Conservation (phyloP, 768 basidiomycete species). For the Lanmaoa pseudosensibilis region DNA sequence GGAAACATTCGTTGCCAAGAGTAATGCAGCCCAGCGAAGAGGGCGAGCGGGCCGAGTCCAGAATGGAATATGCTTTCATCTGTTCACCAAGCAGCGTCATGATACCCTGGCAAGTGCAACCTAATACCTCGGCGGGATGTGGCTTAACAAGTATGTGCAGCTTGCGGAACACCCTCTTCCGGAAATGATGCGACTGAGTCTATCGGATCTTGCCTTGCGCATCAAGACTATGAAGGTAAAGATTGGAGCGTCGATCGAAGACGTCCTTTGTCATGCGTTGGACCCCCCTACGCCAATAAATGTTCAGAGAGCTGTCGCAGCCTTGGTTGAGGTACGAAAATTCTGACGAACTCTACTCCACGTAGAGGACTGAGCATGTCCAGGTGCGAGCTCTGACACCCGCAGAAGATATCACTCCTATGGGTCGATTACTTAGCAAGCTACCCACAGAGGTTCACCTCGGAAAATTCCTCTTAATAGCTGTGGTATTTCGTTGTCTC, state of each 20-base stretch:
- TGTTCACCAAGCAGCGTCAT: conserved; percentile 87
- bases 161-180: conserved; percentile 89
- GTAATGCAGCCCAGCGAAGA: conserved; percentile 86
- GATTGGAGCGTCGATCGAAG: conserved; percentile 82
- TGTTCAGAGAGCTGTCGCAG: conserved; percentile 84
- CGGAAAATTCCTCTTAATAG: conserved; percentile 87
- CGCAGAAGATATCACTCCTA: conserved; percentile 89
- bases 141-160: conserved; percentile 38
- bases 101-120: conserved; percentile 62
- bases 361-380: not conserved
- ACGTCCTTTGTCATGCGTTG: conserved; percentile 81
- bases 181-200: conserved; percentile 91
- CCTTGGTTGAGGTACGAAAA: conserved; percentile 76
- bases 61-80: conserved; percentile 87
- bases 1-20: conserved; percentile 88
- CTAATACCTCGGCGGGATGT: not conserved
- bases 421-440: conserved; percentile 87
- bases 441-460: conserved; percentile 95
- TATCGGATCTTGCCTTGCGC: conserved; percentile 87
- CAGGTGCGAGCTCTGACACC: conserved; percentile 85
- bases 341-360: not conserved
- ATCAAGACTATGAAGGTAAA: conserved; percentile 94
- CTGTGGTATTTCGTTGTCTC: conserved; percentile 83
- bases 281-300: conserved; percentile 88
- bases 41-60: conserved; percentile 93